Evolutionary conservation across 495 filamentous ascomycete species (phyloP).

Genomic region (Trichoderma virens): DNA sequence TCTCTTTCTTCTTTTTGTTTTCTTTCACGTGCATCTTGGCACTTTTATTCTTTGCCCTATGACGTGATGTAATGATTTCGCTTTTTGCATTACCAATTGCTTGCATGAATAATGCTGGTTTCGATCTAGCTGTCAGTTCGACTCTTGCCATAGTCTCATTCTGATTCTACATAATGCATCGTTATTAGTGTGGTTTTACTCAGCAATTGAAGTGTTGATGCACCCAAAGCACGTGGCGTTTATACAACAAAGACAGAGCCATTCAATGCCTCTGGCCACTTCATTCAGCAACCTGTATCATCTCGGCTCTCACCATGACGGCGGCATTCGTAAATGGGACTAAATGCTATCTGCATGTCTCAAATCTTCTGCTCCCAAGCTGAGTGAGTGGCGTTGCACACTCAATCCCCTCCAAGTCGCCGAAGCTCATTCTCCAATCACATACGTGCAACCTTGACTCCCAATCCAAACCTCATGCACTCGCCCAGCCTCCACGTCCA

Average conservation of each 20-base stretch:
- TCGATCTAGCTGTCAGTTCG: too few species aligned
- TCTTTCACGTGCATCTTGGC: background rate
- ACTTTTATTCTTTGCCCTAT: background rate
- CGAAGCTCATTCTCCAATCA: constrained; percentile 61
- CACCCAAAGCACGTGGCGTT: too few species aligned
- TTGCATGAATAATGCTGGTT: too few species aligned
- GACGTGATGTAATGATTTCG: background rate
- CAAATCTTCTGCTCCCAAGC: background rate
- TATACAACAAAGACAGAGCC: too few species aligned
- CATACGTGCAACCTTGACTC: constrained; percentile 68
- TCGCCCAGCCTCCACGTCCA: constrained; percentile 69
- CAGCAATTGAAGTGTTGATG: too few species aligned
- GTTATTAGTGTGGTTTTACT: too few species aligned
- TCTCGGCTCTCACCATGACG: too few species aligned
- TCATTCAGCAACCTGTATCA: too few species aligned
- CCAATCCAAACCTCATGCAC: constrained; percentile 85
- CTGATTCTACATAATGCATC: too few species aligned
- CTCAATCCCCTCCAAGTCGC: background rate
- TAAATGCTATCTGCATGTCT: background rate
- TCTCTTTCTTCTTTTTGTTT: background rate
- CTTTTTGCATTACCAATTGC: background rate
- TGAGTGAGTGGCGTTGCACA: background rate
- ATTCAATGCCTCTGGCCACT: too few species aligned
- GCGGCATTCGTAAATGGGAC: too few species aligned
- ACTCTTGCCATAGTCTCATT: too few species aligned